phyloP scores from a whole-genome alignment of 305 asterid genomes.

The Fraxinus floribunda region DNA sequence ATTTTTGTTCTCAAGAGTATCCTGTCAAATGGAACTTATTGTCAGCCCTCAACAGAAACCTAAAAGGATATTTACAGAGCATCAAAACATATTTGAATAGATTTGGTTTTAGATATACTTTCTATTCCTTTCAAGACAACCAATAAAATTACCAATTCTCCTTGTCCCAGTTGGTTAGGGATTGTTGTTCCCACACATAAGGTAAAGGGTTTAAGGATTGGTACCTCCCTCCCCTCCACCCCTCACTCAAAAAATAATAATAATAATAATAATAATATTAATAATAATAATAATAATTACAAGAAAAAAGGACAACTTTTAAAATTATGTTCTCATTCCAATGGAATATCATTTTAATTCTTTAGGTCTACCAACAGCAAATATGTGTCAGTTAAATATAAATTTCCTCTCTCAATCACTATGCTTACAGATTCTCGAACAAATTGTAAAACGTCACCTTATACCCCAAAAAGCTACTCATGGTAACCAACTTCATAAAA shows the following conservation, averaged over 20 bases:
- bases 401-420: neutral
- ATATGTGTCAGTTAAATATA: neutral
- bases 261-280: too few relatives aligned
- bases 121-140: slow-evolving; percentile 8
- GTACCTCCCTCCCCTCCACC: neutral
- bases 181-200: neutral
- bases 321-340: slow-evolving; percentile 18
- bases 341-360: slow-evolving; percentile 5
- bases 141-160: neutral
- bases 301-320: neutral
- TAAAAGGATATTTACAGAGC: slow-evolving; percentile 14
- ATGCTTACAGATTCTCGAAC: neutral
- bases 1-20: slow-evolving; percentile 62
- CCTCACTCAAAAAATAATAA: neutral
- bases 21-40: slow-evolving; percentile 46
- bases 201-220: neutral
- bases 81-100: neutral
- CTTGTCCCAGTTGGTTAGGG: neutral
- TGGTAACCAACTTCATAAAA: slow-evolving; percentile 13
- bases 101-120: slow-evolving; percentile 11
- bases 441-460: neutral
- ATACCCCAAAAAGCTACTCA: slow-evolving; percentile 3
- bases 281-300: neutral
- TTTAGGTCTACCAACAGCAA: slow-evolving; percentile 4
- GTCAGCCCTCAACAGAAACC: slow-evolving; percentile 21